These are phyloP conservation scores for Brettanomyces sp. DNA, from an alignment of 805 yeast genomes.

Conservation along the genomic window DNA sequence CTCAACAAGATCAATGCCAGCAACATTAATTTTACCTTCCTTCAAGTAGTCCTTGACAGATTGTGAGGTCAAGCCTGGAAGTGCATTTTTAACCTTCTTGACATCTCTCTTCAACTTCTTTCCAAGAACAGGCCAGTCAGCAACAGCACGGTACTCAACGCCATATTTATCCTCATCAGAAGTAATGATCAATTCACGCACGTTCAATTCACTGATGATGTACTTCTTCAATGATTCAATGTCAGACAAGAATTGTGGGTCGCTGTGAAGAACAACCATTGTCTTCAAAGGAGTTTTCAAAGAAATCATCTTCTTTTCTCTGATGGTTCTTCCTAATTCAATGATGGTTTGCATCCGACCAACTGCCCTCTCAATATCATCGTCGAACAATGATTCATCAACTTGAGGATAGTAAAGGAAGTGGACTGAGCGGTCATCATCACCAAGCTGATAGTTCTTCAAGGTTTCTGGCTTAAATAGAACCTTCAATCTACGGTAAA, in stretches of 20 bases:
- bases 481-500: constrained; percentile 65
- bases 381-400: constrained; percentile 72
- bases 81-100: constrained; percentile 87
- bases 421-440: constrained; percentile 80
- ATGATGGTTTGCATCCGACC: constrained; percentile 95
- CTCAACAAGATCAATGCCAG: constrained; percentile 75
- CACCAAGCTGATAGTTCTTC: constrained; percentile 27
- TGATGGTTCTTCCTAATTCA: constrained; percentile 90
- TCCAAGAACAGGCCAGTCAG: constrained; percentile 99
- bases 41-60: constrained; percentile 71
- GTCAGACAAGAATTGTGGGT: constrained; percentile 64
- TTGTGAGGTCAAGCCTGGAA: constrained; percentile 71
- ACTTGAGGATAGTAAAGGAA: constrained; percentile 86
- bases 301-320: constrained; percentile 92
- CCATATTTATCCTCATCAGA: constrained; percentile 86
- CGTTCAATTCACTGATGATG: constrained; percentile 84
- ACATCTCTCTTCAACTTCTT: constrained; percentile 93
- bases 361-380: constrained; percentile 78
- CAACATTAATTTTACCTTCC: constrained; percentile 72
- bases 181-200: constrained; percentile 80
- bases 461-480: constrained; percentile 54
- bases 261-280: constrained; percentile 78
- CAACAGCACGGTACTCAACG: constrained; percentile 88
- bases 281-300: constrained; percentile 90
- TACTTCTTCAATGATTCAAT: constrained; percentile 69